Percentiles rank a stretch among this genome's conserved stretches.
Conservation (phyloP, 2,329 filamentous ascomycete genomes). For the Lojkania enalia region DNA sequence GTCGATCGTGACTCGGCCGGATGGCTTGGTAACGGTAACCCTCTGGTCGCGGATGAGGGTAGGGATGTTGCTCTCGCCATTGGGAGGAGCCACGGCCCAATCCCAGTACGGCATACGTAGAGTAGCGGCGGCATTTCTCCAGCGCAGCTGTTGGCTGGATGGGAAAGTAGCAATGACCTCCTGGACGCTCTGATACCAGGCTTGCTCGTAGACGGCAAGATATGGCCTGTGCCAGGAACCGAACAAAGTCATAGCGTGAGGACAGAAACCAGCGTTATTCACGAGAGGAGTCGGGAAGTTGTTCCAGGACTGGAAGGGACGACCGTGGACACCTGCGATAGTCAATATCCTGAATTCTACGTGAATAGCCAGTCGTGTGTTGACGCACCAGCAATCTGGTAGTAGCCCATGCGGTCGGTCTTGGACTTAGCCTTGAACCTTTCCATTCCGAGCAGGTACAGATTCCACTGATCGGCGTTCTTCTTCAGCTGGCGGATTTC, state of each 20-base stretch:
- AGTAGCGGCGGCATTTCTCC: conserved; percentile 44
- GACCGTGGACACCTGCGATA: conserved; percentile 73
- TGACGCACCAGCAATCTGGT: conserved; percentile 70
- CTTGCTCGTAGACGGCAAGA: conserved; percentile 63
- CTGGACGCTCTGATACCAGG: conserved; percentile 45
- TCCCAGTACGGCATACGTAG: conserved; percentile 55
- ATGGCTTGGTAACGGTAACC: conserved; percentile 50
- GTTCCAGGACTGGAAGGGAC: conserved; percentile 66
- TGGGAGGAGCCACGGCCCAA: conserved; percentile 47
- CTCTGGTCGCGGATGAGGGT: conserved; percentile 46
- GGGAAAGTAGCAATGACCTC: conserved; percentile 50
- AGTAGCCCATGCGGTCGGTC: conserved; percentile 70
- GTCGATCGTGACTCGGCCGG: conserved; percentile 42
- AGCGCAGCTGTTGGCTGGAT: conserved; percentile 41
- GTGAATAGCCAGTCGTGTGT: neutral
- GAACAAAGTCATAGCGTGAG: conserved; percentile 75
- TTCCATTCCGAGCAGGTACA: conserved; percentile 75
- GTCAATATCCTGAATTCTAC: neutral
- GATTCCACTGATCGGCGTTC: conserved; percentile 67
- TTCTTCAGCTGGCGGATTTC: conserved; percentile 71
- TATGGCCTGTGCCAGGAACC: conserved; percentile 85
- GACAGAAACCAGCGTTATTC: conserved; percentile 71
- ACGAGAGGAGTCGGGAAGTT: conserved; percentile 43
- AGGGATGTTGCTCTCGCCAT: conserved; percentile 32
- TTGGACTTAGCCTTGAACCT: conserved; percentile 72